A percentile compares a stretch with the other conserved stretches of the same genome.
Conservation (phyloP, 192 early-diverging fungal genomes). For the Dispira simplex region DNA sequence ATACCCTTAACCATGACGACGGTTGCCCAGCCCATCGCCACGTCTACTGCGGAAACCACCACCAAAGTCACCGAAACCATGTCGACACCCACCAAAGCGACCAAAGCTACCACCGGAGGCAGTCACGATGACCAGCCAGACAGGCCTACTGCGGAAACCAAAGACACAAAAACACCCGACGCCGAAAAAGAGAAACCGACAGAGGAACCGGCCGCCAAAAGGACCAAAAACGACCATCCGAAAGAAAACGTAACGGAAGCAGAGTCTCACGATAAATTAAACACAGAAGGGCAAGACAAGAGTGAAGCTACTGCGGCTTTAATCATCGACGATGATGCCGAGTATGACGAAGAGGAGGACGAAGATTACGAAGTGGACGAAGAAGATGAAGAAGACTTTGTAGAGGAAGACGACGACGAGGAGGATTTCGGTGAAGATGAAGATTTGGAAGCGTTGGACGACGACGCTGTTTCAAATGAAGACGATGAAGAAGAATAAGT, state of each 20-base stretch:
- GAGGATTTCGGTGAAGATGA: not conserved
- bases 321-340: not conserved
- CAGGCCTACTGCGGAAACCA: not conserved
- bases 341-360: constrained; percentile 10
- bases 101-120: not conserved
- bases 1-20: not conserved
- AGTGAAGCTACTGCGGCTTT: not conserved
- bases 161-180: not conserved
- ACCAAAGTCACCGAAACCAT: not conserved
- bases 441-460: not conserved
- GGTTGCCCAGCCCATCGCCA: not conserved
- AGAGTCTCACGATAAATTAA: not conserved
- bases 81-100: not conserved
- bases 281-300: not conserved
- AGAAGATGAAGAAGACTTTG: not conserved
- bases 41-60: not conserved
- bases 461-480: not conserved
- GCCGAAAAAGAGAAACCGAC: not conserved
- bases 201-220: not conserved
- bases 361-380: constrained; percentile 5
- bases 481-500: not conserved
- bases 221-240: not conserved
- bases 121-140: constrained; percentile 1
- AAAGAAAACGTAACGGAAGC: not conserved
- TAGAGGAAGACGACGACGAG: constrained; percentile 4